A percentile compares a stretch with the other conserved stretches of the same genome.
Conservation (phyloP, 2,329 filamentous ascomycete genomes). For the Fusarium pseudonygamai region DNA sequence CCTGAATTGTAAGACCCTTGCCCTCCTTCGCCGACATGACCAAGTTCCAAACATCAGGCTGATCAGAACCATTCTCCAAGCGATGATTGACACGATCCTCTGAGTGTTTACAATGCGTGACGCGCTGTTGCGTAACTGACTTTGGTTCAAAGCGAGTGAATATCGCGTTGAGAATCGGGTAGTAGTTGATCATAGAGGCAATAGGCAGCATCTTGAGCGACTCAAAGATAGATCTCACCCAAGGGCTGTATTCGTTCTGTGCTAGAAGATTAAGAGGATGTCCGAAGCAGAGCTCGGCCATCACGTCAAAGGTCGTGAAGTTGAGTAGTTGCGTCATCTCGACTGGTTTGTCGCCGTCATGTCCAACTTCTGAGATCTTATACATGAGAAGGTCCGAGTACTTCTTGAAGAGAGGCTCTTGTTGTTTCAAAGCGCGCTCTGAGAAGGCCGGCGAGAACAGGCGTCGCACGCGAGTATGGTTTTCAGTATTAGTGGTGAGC, state of each 20-base stretch:
- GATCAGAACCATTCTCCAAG: slow-evolving; percentile 5
- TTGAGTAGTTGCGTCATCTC: slow-evolving; percentile 16
- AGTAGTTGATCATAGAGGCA: slow-evolving; percentile 1
- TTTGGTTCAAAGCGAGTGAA: slow-evolving; percentile 11
- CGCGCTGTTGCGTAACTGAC: not conserved
- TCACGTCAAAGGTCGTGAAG: slow-evolving; percentile 43
- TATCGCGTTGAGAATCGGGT: not conserved
- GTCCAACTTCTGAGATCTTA: slow-evolving; percentile 5
- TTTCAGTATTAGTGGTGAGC: not conserved
- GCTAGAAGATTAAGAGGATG: slow-evolving; percentile 40
- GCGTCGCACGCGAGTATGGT: slow-evolving; percentile 2
- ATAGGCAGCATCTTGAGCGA: slow-evolving; percentile 1
- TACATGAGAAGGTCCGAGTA: slow-evolving; percentile 14
- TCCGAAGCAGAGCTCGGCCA: slow-evolving; percentile 43
- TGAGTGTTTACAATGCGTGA: slow-evolving; percentile 4
- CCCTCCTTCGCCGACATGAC: slow-evolving; percentile 13
- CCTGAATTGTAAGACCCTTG: slow-evolving; percentile 8
- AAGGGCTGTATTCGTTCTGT: slow-evolving; percentile 38
- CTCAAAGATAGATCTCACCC: slow-evolving; percentile 40
- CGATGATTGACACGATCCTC: slow-evolving; percentile 9
- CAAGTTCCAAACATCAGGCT: slow-evolving; percentile 21
- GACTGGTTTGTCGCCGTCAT: not conserved
- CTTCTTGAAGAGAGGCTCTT: slow-evolving; percentile 12
- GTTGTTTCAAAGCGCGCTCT: slow-evolving; percentile 19
- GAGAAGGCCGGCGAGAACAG: slow-evolving; percentile 17